Percentiles rank a stretch among this genome's conserved stretches.
phyloP scores from a whole-genome alignment of 2,329 filamentous ascomycete species.

The Ciborinia camelliae region DNA sequence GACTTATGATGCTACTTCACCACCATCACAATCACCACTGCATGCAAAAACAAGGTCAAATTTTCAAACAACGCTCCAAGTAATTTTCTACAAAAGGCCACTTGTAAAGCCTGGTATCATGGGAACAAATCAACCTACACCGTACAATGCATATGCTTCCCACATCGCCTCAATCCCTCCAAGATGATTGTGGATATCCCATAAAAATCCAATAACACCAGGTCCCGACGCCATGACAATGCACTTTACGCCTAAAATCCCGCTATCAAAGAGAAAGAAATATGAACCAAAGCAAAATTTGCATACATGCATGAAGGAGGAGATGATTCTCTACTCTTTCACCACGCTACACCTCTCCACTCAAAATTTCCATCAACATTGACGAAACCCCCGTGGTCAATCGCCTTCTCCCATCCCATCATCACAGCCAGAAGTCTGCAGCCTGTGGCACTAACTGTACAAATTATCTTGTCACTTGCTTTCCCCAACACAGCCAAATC shows the following conservation, averaged over 20 bases:
- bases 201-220: slow-evolving; percentile 1
- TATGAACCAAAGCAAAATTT: slow-evolving; percentile 7
- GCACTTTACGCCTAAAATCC: neutral
- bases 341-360: slow-evolving; percentile 50
- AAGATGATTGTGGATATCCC: neutral
- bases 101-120: slow-evolving; percentile 6
- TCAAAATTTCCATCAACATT: slow-evolving; percentile 73
- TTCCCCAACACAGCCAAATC: slow-evolving; percentile 72
- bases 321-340: neutral
- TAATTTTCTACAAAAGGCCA: neutral
- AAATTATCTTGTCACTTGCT: slow-evolving; percentile 68
- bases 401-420: slow-evolving; percentile 75
- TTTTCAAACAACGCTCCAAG: neutral
- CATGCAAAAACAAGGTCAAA: neutral
- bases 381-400: slow-evolving; percentile 61
- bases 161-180: neutral
- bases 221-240: neutral
- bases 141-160: slow-evolving; percentile 1
- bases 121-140: neutral
- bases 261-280: neutral
- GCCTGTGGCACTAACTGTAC: slow-evolving; percentile 68
- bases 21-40: neutral
- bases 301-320: neutral
- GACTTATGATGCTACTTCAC: neutral
- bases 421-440: slow-evolving; percentile 78